Evolutionary conservation across 352 stramenopile species (phyloP), one percentile per base, ranked within the genome.

Genomic region (Phytophthora constricta): DNA sequence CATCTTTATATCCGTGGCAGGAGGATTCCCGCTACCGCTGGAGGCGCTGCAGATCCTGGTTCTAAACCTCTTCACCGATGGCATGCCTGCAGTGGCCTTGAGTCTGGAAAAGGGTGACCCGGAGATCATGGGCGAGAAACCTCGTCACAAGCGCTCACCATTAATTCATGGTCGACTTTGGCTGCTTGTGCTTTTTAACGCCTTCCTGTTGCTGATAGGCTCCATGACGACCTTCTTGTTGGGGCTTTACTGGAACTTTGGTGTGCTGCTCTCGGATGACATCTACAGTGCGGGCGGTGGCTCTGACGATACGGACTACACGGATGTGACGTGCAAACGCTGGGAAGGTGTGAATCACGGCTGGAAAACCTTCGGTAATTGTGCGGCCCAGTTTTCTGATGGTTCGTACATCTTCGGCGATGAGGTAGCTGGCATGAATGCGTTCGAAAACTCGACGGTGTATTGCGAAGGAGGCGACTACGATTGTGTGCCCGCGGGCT

Each of bases 11-110:
- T 84, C 76, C 0, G 84, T 92, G 20, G 80, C 84, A 28, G 73
- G 76, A 25, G 86, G 82, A 0, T 75, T 90, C 25, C 84, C 84
- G 14, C 70, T 91, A 42, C 97, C 97, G 11, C 68, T 99, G 10
- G 98, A 98, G 63, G 92, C 97, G 23, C 89, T 99, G 17, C 97
- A 99, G 84, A 98, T 99, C 77, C 73, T 99, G 23, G 98, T 98
- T 76, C 86, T 99, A n/a, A 99, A 99, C 70, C 76, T 99, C n/a
- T 99, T 99, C 66, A 99, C 98, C 68, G 97, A 99, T 33, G 86
- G 86, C 9, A 92, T 92, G 82, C 86, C 86, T 27, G 86, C 84
- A 1, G 82, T 90, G 0, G 79, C 85, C 14, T 42, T 93, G 27
- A 93, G 85, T 58, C 80, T 93, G 45, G 85, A 93, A 62, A 82